Base-by-base conservation (phyloP, 352 stramenopile genomes). In the Blastocystis sp. region DNA sequence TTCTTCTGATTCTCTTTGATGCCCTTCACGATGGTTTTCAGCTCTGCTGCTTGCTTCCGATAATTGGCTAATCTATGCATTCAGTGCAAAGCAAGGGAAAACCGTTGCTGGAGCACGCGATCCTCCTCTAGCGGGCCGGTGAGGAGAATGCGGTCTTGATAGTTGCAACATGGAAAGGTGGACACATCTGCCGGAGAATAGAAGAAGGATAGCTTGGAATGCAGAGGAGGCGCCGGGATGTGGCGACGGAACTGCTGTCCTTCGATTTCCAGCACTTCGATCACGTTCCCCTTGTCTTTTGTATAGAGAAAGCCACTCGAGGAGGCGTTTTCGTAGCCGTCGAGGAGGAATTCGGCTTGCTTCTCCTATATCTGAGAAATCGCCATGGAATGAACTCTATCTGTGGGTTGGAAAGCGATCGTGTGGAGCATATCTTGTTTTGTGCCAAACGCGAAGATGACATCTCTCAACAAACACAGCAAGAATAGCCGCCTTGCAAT, bases 261-360 rank as follows among this genome's bases (percentile, higher is more conserved):
- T 84, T 68, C 74, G 74, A 84, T 84, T 84, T 84, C 74, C 7
- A 84, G 61, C 28, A 84, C 74, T 43, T 84, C 74, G n/a, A 84
- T 84, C 0, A 68, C 38, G 38, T 63, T 63, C 54, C 21, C 17
- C 45, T 84, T 84, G 38, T 84, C 74, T 68, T 69, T 84, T 28
- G 52, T 59, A 60, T 68, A 42, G 28, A 62, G n/a, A 52, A 84
- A 84, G 10, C 74, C 74, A 24, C 69, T 84, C 54, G 65, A 28
- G 14, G 74, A 62, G 28, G 48, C 65, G 34, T 59, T 42, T 10
- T 54, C 10, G 48, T 84, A 84, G 2, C 74, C 74, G 24, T 84
- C 52, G 21, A 84, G 43, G 38, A 54, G 69, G 57, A 57, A 42
- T 14, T 19, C n/a, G 6, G 57, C 54, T 59, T 84, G 74, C 38